These are phyloP conservation scores for Avicennia marina DNA, from an alignment of 257 asterid species.

Conservation along the genomic window DNA sequence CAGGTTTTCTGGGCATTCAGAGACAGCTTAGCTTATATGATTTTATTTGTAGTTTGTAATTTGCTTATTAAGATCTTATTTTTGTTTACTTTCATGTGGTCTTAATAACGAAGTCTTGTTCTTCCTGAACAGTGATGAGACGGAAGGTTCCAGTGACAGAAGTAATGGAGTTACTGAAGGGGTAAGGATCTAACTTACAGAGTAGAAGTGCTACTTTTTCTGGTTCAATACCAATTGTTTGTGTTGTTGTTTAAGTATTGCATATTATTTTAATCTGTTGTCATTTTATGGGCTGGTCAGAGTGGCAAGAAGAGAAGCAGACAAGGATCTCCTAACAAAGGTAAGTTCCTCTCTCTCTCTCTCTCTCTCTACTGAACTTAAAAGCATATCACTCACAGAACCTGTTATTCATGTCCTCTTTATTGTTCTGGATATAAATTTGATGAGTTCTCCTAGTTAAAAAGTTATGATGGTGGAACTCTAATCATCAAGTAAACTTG, in stretches of 20 bases:
- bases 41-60: background rate
- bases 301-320: conserved; percentile 12
- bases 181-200: conserved; percentile 33
- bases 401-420: too few relatives aligned
- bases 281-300: conserved; percentile 42
- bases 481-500: too few relatives aligned
- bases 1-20: conserved; percentile 51
- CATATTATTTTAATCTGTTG: conserved; percentile 4
- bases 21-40: background rate
- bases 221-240: background rate
- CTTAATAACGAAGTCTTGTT: conserved; percentile 4
- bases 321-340: background rate
- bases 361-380: too few relatives aligned
- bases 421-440: too few relatives aligned
- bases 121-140: conserved; percentile 51
- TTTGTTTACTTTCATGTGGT: background rate
- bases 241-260: background rate
- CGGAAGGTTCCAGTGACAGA: conserved; percentile 81
- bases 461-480: too few relatives aligned
- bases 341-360: background rate
- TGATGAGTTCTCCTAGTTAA: too few relatives aligned
- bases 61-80: too few relatives aligned
- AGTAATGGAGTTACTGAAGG: conserved; percentile 57
- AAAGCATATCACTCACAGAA: too few relatives aligned
- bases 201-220: background rate